These are phyloP conservation scores for Oligophagozyma castellii DNA, from an alignment of 1,139 yeast species.

Conservation along the genomic window DNA sequence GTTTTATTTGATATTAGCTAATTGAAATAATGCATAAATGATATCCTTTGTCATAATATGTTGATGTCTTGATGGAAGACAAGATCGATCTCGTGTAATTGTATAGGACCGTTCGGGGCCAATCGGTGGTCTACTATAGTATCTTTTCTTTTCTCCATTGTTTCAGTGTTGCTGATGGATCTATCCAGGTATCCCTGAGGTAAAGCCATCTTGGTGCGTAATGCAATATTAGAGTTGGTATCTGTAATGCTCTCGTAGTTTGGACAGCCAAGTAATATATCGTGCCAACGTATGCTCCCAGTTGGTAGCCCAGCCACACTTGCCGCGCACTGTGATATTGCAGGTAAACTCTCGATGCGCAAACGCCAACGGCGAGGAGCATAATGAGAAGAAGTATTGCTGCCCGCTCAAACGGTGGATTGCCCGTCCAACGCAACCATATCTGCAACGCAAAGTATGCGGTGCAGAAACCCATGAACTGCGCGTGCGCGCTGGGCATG, in stretches of 20 bases:
- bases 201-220: slow-evolving; percentile 32
- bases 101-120: neutral
- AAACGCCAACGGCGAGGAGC: slow-evolving; percentile 39
- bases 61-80: too few species aligned
- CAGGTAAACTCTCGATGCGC: slow-evolving; percentile 64
- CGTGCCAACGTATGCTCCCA: slow-evolving; percentile 50
- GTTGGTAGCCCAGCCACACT: slow-evolving; percentile 54
- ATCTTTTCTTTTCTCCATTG: neutral
- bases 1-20: too few species aligned
- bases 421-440: neutral
- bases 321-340: slow-evolving; percentile 65
- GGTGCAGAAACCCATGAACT: slow-evolving; percentile 80
- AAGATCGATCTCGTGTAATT: neutral
- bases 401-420: neutral
- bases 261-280: slow-evolving; percentile 42
- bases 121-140: neutral
- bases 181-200: slow-evolving; percentile 38
- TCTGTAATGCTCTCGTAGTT: slow-evolving; percentile 42
- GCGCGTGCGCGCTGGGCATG: slow-evolving; percentile 96
- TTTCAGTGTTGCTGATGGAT: neutral
- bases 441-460: slow-evolving; percentile 39
- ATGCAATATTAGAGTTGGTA: slow-evolving; percentile 42
- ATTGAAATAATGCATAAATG: too few species aligned
- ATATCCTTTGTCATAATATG: too few species aligned
- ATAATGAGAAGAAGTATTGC: slow-evolving; percentile 8